Evolutionary conservation across 2,329 filamentous ascomycete genomes (phyloP).

Genomic region (Pochonia chlamydosporia): DNA sequence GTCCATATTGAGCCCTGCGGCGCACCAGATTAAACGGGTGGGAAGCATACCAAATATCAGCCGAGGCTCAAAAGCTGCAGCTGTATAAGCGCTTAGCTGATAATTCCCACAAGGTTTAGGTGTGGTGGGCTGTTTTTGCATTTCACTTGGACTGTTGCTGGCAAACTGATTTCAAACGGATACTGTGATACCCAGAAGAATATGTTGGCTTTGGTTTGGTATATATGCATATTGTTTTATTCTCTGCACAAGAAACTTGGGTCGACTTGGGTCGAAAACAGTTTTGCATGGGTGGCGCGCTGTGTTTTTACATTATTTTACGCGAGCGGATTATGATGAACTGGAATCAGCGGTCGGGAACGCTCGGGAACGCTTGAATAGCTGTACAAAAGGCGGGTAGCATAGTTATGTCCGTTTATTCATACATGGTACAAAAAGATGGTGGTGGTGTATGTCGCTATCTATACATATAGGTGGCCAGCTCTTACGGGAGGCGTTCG

Average conservation of each 20-base stretch:
- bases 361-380: background rate
- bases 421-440: slow-evolving; percentile 2
- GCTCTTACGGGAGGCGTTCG: background rate
- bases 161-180: slow-evolving; percentile 11
- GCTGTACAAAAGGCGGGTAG: background rate
- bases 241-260: background rate
- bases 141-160: slow-evolving; percentile 1
- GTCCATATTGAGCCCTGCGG: slow-evolving; percentile 25
- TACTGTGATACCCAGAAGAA: slow-evolving; percentile 32
- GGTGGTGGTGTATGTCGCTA: background rate
- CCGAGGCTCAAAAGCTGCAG: slow-evolving; percentile 29
- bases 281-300: slow-evolving; percentile 6
- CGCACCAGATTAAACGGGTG: slow-evolving; percentile 28
- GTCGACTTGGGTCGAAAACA: background rate
- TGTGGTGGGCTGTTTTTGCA: slow-evolving; percentile 3
- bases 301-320: background rate
- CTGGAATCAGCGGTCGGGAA: background rate
- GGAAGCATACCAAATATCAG: slow-evolving; percentile 23
- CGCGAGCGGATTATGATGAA: background rate
- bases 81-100: slow-evolving; percentile 18
- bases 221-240: slow-evolving; percentile 8
- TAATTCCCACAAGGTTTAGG: slow-evolving; percentile 10
- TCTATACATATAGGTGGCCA: background rate
- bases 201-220: slow-evolving; percentile 15
- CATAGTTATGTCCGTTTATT: background rate